phyloP scores from a whole-genome alignment of 495 filamentous ascomycete species.

The Aspergillus nidulans region DNA sequence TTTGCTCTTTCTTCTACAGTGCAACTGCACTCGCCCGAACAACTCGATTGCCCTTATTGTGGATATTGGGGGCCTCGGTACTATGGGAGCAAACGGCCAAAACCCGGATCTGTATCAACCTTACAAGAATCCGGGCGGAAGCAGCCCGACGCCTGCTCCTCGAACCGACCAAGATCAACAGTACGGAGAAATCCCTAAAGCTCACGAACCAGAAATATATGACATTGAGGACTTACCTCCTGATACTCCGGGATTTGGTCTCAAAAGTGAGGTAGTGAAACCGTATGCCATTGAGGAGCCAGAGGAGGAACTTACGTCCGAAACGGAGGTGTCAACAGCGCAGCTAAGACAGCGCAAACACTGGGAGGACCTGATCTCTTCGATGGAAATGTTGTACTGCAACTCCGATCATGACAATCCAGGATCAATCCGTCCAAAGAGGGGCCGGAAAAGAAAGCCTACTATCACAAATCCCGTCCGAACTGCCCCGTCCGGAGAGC shows the following conservation, averaged over 20 bases:
- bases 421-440: slow-evolving; percentile 7
- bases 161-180: neutral
- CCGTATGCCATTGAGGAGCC: slow-evolving; percentile 46
- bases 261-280: slow-evolving; percentile 21
- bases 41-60: neutral
- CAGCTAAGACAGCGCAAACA: slow-evolving; percentile 18
- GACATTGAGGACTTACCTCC: neutral
- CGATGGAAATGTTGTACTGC: slow-evolving; percentile 28
- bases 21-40: neutral
- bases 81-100: neutral
- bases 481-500: neutral
- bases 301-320: slow-evolving; percentile 26
- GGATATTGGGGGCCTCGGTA: neutral
- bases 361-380: slow-evolving; percentile 31
- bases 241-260: neutral
- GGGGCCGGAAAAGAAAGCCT: slow-evolving; percentile 41
- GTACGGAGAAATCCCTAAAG: neutral
- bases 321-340: slow-evolving; percentile 11
- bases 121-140: neutral
- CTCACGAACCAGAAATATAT: neutral
- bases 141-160: neutral
- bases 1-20: neutral
- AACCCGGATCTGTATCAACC: neutral
- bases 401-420: slow-evolving; percentile 17
- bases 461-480: neutral